Conservation (phyloP, 352 stramenopile genomes). For the Pythium sukuiense region DNA sequence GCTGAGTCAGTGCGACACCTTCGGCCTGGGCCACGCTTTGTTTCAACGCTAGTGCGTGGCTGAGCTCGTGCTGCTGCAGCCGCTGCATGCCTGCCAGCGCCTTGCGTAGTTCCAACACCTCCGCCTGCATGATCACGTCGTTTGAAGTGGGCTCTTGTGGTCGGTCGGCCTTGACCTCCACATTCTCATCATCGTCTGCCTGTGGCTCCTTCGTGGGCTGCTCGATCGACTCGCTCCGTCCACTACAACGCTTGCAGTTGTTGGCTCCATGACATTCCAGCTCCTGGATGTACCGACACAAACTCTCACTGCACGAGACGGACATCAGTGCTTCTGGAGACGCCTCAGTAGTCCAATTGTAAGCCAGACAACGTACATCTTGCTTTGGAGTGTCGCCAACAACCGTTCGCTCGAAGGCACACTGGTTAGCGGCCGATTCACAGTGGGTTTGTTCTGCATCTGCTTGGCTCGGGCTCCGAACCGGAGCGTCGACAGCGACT, state of each 20-base stretch:
- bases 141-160: background rate
- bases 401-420: constrained; percentile 24
- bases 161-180: background rate
- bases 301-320: constrained; percentile 32
- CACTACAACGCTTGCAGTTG: background rate
- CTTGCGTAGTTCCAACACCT: constrained; percentile 46
- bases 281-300: constrained; percentile 55
- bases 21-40: constrained; percentile 28
- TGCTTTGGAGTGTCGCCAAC: constrained; percentile 49
- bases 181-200: background rate
- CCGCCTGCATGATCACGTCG: constrained; percentile 47
- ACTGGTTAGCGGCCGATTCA: constrained; percentile 46
- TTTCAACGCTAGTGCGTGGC: constrained; percentile 25
- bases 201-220: background rate
- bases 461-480: constrained; percentile 89
- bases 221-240: background rate
- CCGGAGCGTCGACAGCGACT: constrained; percentile 88
- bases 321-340: background rate
- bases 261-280: constrained; percentile 30
- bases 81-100: constrained; percentile 42
- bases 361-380: constrained; percentile 38
- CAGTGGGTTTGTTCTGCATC: constrained; percentile 65
- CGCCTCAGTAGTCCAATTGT: too few species aligned
- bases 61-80: constrained; percentile 29
- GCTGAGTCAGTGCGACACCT: constrained; percentile 7